Evolutionary conservation across 495 filamentous ascomycete genomes (phyloP), one percentile per base, ranked within the genome.

Genomic region (Aspergillus coremiiformis): DNA sequence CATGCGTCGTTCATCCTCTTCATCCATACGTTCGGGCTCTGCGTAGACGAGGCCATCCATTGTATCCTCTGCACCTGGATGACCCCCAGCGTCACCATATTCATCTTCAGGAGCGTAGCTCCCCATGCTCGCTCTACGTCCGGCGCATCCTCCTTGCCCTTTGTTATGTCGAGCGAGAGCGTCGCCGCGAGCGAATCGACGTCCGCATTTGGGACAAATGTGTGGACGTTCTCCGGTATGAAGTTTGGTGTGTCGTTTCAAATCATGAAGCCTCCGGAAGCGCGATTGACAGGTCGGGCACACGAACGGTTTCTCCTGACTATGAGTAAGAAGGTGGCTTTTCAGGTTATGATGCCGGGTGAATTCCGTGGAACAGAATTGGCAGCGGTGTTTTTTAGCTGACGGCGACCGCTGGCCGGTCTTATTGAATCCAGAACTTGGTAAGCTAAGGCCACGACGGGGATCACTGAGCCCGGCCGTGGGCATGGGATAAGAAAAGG

Each of bases 341-440:
- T 99, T 99, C n/a, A 99, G 80, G 57, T 99, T 99, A 64, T 99
- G 93, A 63, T 97, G 94, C 9, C 93, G 80, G 9, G 93, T 99
- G 60, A 99, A 99, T 60, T 94, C 92, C 7, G 94, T 96, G 4
- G 88, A 77, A 73, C 93, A 99, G 67, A 95, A 95, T 2, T 86
- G 90, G 61, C 93, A 99, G 54, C 91, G 94, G 70, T 99, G 92
- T 58, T 93, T 93, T 68, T 94, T 95, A 20, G 80, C 76, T 7
- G 86, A 85, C 5, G 84, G 80, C n/a, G 90, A 82, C 64, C 83
- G 77, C 52, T 80, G 75, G 55, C 80, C 81, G 49, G 76, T 74
- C 61, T 84, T 78, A 43, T 70, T 67, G 23, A 82, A 81, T 23
- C 79, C 78, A 12, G 86, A 76, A 62, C 82, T 79, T 14, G 89